Evolutionary conservation across 257 asterid genomes (phyloP).

Genomic region (Solanum commersonii): DNA sequence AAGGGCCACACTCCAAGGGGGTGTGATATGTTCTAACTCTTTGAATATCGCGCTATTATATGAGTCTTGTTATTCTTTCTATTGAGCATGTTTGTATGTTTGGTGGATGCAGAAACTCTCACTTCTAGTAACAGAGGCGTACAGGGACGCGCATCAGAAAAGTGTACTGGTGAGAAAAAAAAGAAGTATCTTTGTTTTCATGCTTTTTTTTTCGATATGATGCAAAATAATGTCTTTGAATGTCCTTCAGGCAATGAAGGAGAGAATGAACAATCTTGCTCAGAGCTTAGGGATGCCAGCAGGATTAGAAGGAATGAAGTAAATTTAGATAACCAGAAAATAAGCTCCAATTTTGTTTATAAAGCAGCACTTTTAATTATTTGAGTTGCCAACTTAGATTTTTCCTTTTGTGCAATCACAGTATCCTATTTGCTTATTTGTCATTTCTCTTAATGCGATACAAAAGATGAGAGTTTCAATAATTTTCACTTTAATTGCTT

Average conservation of each 20-base stretch:
- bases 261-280: conserved; percentile 20
- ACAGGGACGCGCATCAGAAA: conserved; percentile 86
- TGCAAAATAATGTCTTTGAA: background rate
- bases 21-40: background rate
- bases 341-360: background rate
- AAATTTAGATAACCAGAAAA: background rate
- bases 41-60: background rate
- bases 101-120: conserved; percentile 46
- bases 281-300: conserved; percentile 25
- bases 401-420: too few relatives aligned
- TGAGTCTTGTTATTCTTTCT: background rate
- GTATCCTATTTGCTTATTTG: background rate
- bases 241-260: conserved; percentile 13
- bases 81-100: background rate
- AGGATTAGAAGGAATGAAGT: conserved; percentile 14
- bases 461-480: background rate
- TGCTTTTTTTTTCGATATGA: background rate
- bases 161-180: conserved; percentile 58
- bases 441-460: too few relatives aligned
- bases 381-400: background rate
- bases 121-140: conserved; percentile 75
- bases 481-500: too few relatives aligned
- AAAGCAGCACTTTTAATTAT: background rate
- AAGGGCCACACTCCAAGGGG: background rate
- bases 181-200: background rate